Evolutionary conservation across 371 early-diverging fungal genomes (phyloP).

Genomic region (Actinomucor elegans): DNA sequence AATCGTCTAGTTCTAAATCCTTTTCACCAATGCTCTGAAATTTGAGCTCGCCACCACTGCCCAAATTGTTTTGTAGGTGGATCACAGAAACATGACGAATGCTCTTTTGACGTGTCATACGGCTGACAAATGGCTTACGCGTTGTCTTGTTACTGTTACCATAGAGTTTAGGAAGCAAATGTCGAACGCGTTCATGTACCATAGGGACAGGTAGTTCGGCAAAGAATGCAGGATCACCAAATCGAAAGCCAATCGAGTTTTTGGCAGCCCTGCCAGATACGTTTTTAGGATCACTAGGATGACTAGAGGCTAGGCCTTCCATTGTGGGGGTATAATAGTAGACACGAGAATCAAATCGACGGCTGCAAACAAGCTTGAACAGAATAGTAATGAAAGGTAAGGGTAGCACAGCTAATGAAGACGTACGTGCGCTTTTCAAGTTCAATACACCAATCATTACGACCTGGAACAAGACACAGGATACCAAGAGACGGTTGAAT

Average conservation of each 20-base stretch:
- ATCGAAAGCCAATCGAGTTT: slow-evolving; percentile 42
- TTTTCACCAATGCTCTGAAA: slow-evolving; percentile 35
- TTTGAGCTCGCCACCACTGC: slow-evolving; percentile 23
- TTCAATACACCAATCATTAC: slow-evolving; percentile 65
- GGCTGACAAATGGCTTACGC: slow-evolving; percentile 16
- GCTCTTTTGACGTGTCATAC: slow-evolving; percentile 37
- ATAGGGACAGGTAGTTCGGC: slow-evolving; percentile 56
- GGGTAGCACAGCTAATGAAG: slow-evolving; percentile 54
- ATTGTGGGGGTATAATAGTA: slow-evolving; percentile 43
- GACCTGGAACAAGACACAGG: slow-evolving; percentile 68
- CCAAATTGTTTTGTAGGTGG: slow-evolving; percentile 7
- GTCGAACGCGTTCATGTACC: slow-evolving; percentile 56
- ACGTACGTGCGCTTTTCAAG: slow-evolving; percentile 39
- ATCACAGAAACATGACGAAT: slow-evolving; percentile 31
- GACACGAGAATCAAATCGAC: slow-evolving; percentile 51
- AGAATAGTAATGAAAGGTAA: slow-evolving; percentile 61
- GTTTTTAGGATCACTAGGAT: background rate
- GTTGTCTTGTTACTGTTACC: slow-evolving; percentile 1
- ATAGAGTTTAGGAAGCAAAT: slow-evolving; percentile 53
- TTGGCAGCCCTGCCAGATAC: background rate
- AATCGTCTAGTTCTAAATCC: slow-evolving; percentile 40
- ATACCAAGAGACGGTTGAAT: slow-evolving; percentile 70
- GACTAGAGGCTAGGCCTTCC: background rate
- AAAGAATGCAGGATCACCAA: slow-evolving; percentile 58
- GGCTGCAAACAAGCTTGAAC: slow-evolving; percentile 54